Evolutionary conservation across 169 alveolate species (phyloP).

Genomic region (Miamiensis avidus): DNA sequence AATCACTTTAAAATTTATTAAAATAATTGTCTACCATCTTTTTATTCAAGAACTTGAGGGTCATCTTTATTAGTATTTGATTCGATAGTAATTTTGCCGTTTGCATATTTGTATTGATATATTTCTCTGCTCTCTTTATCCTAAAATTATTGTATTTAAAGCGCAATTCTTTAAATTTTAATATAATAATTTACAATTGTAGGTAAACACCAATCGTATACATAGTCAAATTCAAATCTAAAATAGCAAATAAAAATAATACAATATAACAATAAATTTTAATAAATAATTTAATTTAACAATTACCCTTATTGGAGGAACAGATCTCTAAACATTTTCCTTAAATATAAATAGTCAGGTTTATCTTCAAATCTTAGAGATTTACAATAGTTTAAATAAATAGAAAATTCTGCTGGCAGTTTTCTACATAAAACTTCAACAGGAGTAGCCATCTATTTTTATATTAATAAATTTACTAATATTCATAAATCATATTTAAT

Average conservation of each 20-base stretch:
- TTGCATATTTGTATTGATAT: too few relatives aligned
- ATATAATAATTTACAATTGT: background rate
- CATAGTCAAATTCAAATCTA: slow-evolving; percentile 17
- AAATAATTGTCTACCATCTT: too few relatives aligned
- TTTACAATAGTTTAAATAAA: slow-evolving; percentile 62
- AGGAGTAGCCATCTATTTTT: slow-evolving; percentile 40
- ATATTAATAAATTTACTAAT: too few relatives aligned
- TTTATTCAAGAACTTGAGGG: background rate
- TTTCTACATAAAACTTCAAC: slow-evolving; percentile 60
- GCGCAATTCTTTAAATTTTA: background rate
- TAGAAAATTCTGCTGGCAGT: slow-evolving; percentile 64
- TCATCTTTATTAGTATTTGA: background rate
- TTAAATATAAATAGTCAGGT: slow-evolving; percentile 68
- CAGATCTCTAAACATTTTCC: slow-evolving; percentile 60
- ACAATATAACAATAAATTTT: too few relatives aligned
- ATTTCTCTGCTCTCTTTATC: too few relatives aligned
- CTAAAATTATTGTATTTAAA: too few relatives aligned
- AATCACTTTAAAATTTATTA: too few relatives aligned
- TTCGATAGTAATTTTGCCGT: background rate
- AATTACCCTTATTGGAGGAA: slow-evolving; percentile 29
- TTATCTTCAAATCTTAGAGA: slow-evolving; percentile 70
- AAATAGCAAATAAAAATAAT: too few relatives aligned
- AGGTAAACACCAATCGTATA: slow-evolving; percentile 30
- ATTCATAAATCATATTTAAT: too few relatives aligned
- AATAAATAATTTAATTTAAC: background rate